Percentiles rank a stretch among this genome's conserved stretches.
These are phyloP conservation scores for Colletotrichum truncatum DNA, from an alignment of 2,329 filamentous ascomycete genomes.

Conservation along the genomic window DNA sequence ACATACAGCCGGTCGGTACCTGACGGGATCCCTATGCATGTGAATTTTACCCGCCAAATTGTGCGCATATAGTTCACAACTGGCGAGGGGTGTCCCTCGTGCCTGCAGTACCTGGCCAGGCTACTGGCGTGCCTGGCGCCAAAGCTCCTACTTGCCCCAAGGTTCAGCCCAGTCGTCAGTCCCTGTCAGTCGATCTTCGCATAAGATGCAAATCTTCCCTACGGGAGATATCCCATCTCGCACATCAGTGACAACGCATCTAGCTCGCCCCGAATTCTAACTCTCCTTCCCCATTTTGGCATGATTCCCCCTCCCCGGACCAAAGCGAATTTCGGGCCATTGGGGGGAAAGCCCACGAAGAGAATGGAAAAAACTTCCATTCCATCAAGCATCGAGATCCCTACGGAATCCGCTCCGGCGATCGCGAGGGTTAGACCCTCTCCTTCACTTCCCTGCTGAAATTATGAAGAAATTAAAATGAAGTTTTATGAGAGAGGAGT, in stretches of 20 bases:
- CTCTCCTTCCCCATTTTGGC: slow-evolving; percentile 15
- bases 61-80: slow-evolving; percentile 20
- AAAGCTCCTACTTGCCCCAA: slow-evolving; percentile 1
- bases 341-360: background rate
- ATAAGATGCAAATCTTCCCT: slow-evolving; percentile 31
- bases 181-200: slow-evolving; percentile 30
- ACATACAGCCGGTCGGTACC: slow-evolving; percentile 10
- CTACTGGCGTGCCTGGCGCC: slow-evolving; percentile 6
- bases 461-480: slow-evolving; percentile 13
- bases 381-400: slow-evolving; percentile 23
- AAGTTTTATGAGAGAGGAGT: no score
- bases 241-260: slow-evolving; percentile 31
- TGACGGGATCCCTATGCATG: slow-evolving; percentile 11
- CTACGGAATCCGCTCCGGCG: slow-evolving; percentile 15
- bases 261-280: slow-evolving; percentile 21
- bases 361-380: background rate
- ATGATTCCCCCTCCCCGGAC: background rate
- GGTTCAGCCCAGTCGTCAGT: slow-evolving; percentile 25
- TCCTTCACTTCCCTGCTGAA: slow-evolving; percentile 1
- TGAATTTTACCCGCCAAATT: slow-evolving; percentile 14
- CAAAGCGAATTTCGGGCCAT: background rate
- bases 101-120: background rate
- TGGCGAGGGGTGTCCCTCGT: slow-evolving; percentile 4
- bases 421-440: background rate
- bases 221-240: slow-evolving; percentile 30